Conservation (phyloP, 2,329 filamentous ascomycete genomes). For the Pseudogymnoascus sp. region DNA sequence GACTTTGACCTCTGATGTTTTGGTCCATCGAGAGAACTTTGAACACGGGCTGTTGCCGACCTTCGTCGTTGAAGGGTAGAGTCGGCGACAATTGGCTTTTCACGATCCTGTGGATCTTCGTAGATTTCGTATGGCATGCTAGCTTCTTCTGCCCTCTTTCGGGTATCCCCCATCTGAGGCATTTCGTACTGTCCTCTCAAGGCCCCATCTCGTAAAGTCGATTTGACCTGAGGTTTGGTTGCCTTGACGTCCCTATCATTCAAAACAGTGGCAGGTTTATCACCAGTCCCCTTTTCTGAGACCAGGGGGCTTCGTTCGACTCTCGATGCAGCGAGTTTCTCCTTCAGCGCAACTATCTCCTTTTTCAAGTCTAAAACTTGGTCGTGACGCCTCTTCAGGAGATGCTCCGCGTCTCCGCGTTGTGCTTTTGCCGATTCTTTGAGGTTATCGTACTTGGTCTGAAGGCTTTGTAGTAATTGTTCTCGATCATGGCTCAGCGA, state of each 20-base stretch:
- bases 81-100: not conserved
- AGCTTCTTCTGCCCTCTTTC: not conserved
- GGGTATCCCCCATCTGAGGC: not conserved
- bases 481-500: constrained; percentile 39
- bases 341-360: constrained; percentile 41
- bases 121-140: constrained; percentile 1
- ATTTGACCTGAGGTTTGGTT: not conserved
- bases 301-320: not conserved
- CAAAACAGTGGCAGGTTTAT: not conserved
- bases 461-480: constrained; percentile 41
- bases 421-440: constrained; percentile 46
- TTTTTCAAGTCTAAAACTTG: constrained; percentile 50
- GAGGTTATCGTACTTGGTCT: constrained; percentile 45
- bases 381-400: constrained; percentile 48
- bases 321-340: not conserved
- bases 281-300: not conserved
- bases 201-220: not conserved
- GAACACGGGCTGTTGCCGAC: not conserved
- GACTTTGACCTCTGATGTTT: not conserved
- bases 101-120: constrained; percentile 1
- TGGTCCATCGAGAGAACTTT: not conserved
- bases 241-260: not conserved
- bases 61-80: not conserved
- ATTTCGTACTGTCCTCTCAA: not conserved
- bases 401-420: constrained; percentile 47